Percentiles rank a stretch among this genome's conserved stretches.
Evolutionary conservation across 2,329 filamentous ascomycete genomes (phyloP).

Genomic region (Metarhizium album): DNA sequence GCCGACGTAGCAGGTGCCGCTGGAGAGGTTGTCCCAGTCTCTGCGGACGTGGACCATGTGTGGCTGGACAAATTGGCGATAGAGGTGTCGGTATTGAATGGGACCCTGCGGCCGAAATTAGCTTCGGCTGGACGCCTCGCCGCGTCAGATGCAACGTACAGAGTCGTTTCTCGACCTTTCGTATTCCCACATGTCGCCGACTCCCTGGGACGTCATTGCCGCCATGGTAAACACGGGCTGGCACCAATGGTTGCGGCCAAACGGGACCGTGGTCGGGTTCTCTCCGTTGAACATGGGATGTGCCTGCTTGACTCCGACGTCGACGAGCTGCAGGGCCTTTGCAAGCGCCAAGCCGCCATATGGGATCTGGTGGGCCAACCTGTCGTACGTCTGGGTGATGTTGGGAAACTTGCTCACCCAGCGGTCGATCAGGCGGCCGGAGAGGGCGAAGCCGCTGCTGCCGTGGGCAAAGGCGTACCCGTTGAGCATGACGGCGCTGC

Average conservation of each 20-base stretch:
- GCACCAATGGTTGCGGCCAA: constrained; percentile 40
- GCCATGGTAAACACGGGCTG: constrained; percentile 48
- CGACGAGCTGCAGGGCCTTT: constrained; percentile 34
- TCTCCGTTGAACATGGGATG: constrained; percentile 47
- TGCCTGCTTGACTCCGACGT: constrained; percentile 30
- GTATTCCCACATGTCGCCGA: constrained; percentile 41
- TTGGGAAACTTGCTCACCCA: constrained; percentile 32
- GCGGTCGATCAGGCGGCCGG: constrained; percentile 37
- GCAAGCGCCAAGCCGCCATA: constrained; percentile 43
- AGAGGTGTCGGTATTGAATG: constrained; percentile 38
- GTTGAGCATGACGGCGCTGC: constrained; percentile 36
- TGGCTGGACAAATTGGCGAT: constrained; percentile 35
- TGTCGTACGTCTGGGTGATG: constrained; percentile 35
- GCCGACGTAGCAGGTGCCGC: constrained; percentile 34
- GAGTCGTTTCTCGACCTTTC: constrained; percentile 36
- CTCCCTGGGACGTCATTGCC: constrained; percentile 41
- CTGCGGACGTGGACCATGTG: constrained; percentile 30
- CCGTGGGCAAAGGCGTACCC: constrained; percentile 43
- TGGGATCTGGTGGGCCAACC: constrained; percentile 31
- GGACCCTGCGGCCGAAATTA: constrained; percentile 22
- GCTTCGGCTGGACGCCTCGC: background rate
- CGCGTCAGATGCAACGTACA: constrained; percentile 20
- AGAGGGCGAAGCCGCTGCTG: constrained; percentile 46
- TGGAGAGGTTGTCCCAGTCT: constrained; percentile 43
- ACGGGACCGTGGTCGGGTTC: constrained; percentile 40